phyloP scores from a whole-genome alignment of 306 rosid species.

The Quercus wislizeni region DNA sequence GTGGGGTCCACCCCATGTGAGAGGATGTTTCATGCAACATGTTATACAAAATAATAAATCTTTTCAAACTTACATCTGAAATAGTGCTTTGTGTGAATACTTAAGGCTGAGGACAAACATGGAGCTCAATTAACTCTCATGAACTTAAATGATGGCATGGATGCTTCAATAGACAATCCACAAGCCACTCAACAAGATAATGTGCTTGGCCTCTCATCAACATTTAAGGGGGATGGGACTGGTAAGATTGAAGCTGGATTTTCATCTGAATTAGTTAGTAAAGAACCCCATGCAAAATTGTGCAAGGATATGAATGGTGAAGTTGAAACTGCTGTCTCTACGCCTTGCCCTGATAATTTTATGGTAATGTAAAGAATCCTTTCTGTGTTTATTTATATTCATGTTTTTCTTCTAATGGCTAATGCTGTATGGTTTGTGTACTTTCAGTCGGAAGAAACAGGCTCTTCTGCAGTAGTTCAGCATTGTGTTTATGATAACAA shows the following conservation, averaged over 20 bases:
- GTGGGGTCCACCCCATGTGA: too few species aligned
- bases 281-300: constrained; percentile 32
- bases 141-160: constrained; percentile 23
- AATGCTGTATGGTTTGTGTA: constrained; percentile 23
- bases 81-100: constrained; percentile 17
- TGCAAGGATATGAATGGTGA: constrained; percentile 25
- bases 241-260: constrained; percentile 25
- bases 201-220: constrained; percentile 10
- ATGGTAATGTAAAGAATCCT: constrained; percentile 31
- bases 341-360: constrained; percentile 20
- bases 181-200: constrained; percentile 28
- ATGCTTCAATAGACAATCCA: constrained; percentile 17
- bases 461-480: constrained; percentile 21
- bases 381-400: constrained; percentile 4
- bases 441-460: constrained; percentile 48
- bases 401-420: constrained; percentile 18
- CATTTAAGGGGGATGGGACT: constrained; percentile 31
- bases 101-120: constrained; percentile 36
- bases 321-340: constrained; percentile 17
- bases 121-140: constrained; percentile 26
- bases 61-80: not conserved
- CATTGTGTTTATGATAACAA: constrained; percentile 20
- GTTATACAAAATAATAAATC: too few species aligned
- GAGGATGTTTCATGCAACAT: too few species aligned
- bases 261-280: constrained; percentile 20